These are phyloP conservation scores for Choiromyces venosus DNA, from an alignment of 495 filamentous ascomycete species.

Conservation along the genomic window DNA sequence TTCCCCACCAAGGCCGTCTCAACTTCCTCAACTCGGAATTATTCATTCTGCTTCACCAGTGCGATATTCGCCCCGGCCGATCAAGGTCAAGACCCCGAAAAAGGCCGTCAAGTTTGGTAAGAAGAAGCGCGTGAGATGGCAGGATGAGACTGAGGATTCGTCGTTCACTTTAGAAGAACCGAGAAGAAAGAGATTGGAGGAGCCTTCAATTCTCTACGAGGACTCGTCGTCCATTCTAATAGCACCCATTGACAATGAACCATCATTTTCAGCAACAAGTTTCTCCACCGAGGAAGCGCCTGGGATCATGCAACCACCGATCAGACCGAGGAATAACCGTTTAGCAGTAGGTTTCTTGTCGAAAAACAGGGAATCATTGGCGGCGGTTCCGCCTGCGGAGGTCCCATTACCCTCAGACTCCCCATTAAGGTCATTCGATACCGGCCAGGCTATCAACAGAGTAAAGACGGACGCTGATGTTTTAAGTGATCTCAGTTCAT, in stretches of 20 bases:
- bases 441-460: constrained; percentile 38
- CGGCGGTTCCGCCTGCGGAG: constrained; percentile 49
- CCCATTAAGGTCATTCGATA: constrained; percentile 34
- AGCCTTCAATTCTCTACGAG: constrained; percentile 46
- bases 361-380: constrained; percentile 54
- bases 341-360: constrained; percentile 89
- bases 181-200: constrained; percentile 63
- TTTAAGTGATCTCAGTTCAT: constrained; percentile 18
- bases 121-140: constrained; percentile 85
- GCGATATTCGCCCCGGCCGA: constrained; percentile 43
- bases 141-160: constrained; percentile 77
- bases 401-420: constrained; percentile 52
- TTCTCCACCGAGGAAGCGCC: constrained; percentile 50
- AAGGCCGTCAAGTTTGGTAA: constrained; percentile 60
- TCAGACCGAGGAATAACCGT: constrained; percentile 60
- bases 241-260: constrained; percentile 31
- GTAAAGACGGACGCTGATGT: constrained; percentile 25
- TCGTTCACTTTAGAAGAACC: constrained; percentile 73
- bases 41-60: constrained; percentile 35
- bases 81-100: constrained; percentile 73
- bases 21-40: constrained; percentile 38
- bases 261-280: constrained; percentile 49
- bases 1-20: constrained; percentile 37
- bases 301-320: constrained; percentile 36
- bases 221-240: constrained; percentile 48